Base-by-base conservation (phyloP, 176 grass and related monocot genomes). In the Aegilops longissima region DNA sequence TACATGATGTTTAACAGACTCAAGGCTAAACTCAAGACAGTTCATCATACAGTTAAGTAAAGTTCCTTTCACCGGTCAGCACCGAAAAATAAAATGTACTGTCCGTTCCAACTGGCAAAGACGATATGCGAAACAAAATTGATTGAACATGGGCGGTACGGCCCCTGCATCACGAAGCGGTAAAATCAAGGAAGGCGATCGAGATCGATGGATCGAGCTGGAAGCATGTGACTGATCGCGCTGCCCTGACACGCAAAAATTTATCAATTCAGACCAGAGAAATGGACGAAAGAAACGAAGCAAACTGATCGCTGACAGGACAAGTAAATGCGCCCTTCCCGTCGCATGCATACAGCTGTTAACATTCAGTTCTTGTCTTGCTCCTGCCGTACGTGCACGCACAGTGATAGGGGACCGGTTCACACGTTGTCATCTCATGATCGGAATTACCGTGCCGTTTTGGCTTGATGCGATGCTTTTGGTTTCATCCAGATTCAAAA, bases 271-370 rank as follows among this genome's bases (percentile, higher is more conserved):
- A 16, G 49, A 56, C 3, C 63, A 20, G 29, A 68, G 64, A 67
- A 20, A 33, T 49, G 79, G 78, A n/a, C 3, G 79, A 72, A 83
- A 54, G 66, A 72, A 59, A 83, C 31, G 49, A 59, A 72, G 81
- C 45, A 18, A 58, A 72, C 81, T 59, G 81, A 58, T 12, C 67
- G 25, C 81, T 72, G 81, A 83, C 67, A 18, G 38, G 24, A 51
- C 68, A 81, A 27, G 67, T 81, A 81, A 64, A 36, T 87, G 77
- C 66, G 24, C 71, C 68, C 77, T 78, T 76, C 72, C 62, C 86
- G 80, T 83, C 40, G 61, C 80, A 71, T 51, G 42, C 80, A 71
- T 51, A 21, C 86, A 88, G 80, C 80, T 78, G 73, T 83, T 83
- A n/a, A 35, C 47, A 65, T 83, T 83, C 9, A 78, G 68, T 62